Evolutionary conservation across 2,329 filamentous ascomycete genomes (phyloP).

Genomic region (Ophiocordyceps sinensis): DNA sequence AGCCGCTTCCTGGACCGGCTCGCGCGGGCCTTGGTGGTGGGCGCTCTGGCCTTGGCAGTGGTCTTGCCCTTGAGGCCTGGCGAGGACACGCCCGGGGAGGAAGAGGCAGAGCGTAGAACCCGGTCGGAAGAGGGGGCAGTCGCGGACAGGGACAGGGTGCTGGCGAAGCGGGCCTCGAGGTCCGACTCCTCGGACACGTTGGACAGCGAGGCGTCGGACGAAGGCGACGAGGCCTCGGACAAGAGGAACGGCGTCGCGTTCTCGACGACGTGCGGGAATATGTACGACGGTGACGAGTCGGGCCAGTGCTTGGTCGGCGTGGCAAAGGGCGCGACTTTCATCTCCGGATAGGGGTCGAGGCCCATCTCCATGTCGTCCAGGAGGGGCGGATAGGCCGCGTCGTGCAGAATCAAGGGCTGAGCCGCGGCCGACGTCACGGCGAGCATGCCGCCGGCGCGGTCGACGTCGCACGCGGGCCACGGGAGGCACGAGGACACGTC

Average conservation of each 20-base stretch:
- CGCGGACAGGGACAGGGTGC: neutral
- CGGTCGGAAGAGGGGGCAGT: neutral
- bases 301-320: neutral
- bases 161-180: neutral
- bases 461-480: no score
- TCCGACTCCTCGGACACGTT: neutral
- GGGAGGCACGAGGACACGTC: no score
- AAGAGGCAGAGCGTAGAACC: neutral
- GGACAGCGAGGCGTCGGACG: neutral
- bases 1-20: neutral
- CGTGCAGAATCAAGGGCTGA: no score
- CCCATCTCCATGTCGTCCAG: no score
- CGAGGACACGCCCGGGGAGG: neutral
- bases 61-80: neutral
- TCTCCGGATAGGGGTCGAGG: no score
- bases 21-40: neutral
- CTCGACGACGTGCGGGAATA: neutral
- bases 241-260: neutral
- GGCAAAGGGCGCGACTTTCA: neutral
- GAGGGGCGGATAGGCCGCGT: no score
- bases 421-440: no score
- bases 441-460: no score
- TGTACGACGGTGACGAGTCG: neutral
- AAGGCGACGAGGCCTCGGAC: neutral
- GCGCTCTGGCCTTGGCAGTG: neutral